Evolutionary conservation across 1,284 basidiomycete genomes (phyloP), one percentile per base, ranked within the genome.

Genomic region (Ganoderma boninense): DNA sequence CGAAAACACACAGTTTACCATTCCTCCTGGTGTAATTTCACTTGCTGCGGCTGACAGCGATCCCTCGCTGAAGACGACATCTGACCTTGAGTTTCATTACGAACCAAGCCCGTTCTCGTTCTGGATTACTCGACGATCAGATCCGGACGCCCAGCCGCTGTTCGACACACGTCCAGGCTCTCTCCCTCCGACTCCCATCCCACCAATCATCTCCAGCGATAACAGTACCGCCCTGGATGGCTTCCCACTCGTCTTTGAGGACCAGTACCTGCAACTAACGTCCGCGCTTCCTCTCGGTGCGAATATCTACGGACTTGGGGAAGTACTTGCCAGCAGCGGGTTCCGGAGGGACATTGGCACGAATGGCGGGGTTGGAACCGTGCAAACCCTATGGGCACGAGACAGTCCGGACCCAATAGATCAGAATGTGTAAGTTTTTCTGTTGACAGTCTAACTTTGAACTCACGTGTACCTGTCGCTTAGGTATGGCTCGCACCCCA

Each of bases 261-360:
- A 95, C 74, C 89, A 90, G 72, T 92, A 91, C 74, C 80, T 92
- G 52, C 83, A 95, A 87, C 76, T 95, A 4, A 82, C 90, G 4
- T 92, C 90, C 26, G 84, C 88, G 0, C 82, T 93, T 2, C 91
- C 92, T 0, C 80, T 85, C 23, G 86, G 87, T 46, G 86, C 92
- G 26, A 93, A 95, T 75, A 85, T 95, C 59, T 95, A 95, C 73
- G 94, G 94, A 0, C 82, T 95, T 10, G 94, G 93, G 4, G 93
- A 96, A 78, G 87, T 89, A 26, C 85, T 93, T 38, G 86, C 91
- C 1, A 88, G 86, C 74, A 89, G 89, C 72, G 90, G 90, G 5
- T 91, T 92, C 79, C 81, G 92, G 44, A 84, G 92, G 16, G 86
- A 92, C 73, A 82, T 91, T 32, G 86, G 85, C 18, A 82, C 84